Evolutionary conservation across 78 protist genomes (phyloP), one percentile per base, ranked within the genome.

Genomic region (Dictyostelium brefeldianum): DNA sequence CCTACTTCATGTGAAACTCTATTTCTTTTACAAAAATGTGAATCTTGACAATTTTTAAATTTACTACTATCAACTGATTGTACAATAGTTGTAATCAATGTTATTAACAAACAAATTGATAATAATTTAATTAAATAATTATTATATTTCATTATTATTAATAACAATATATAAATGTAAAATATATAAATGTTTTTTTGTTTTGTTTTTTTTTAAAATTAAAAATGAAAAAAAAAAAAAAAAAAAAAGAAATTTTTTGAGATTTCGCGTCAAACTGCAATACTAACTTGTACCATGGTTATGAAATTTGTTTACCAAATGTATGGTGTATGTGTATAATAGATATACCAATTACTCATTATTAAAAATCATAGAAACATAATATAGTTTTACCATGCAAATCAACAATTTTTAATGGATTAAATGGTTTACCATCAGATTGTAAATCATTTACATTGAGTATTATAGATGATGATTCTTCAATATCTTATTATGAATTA

Each of bases 31-130:
- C 96, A 94, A 31, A 94, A 94, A 47, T 81, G 70, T 51, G 83
- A 78, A 25, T 94, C 91, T 4, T 62, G 4, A 78, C 96, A 94
- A 27, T 94, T 81, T 27, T 74, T 85, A 69, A 83, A 94, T 69
- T 94, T 85, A 29, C 94, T 81, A 7, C 18, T 12, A 69, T 94
- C 96, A 20, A 94, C 96, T 27, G 96, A 84, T 51, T 41, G 65
- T 36, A 36, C 43, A 17, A 67, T 29, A 62, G 31, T 67, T 29
- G 29, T 31, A 31, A 67, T 67, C 31, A 67, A 67, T 31, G 18
- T 67, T 67, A 67, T 51, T 51, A 51, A 51, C 10, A 51, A 41
- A 15, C 27, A 29, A 29, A 27, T 67, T 67, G 11, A 20, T 36
- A 73, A 25, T 56, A 59, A 15, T 65, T 6, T 41, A 20, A 15